phyloP scores from a whole-genome alignment of 768 basidiomycete species.

The Mycena metata region DNA sequence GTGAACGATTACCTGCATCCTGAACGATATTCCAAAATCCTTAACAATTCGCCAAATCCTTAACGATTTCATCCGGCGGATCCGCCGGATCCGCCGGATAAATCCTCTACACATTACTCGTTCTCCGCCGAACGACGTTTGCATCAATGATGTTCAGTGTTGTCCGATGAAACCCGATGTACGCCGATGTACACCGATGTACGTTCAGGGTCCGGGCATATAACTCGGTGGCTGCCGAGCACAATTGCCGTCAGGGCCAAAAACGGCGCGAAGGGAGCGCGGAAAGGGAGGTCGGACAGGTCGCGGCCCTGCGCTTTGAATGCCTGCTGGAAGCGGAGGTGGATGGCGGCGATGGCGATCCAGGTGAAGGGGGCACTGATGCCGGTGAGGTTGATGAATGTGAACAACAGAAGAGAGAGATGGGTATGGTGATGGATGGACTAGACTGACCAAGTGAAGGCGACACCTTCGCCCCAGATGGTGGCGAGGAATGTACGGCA shows the following conservation, averaged over 20 bases:
- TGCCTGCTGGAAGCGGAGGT: slow-evolving; percentile 73
- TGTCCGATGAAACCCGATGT: too few relatives aligned
- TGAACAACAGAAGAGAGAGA: not conserved
- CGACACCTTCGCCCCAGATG: slow-evolving; percentile 68
- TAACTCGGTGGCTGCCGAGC: too few relatives aligned
- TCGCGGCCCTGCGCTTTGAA: slow-evolving; percentile 66
- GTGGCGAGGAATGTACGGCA: slow-evolving; percentile 69
- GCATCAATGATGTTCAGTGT: too few relatives aligned
- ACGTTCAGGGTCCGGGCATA: too few relatives aligned
- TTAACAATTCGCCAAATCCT: too few relatives aligned
- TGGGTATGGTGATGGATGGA: not conserved
- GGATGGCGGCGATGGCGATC: slow-evolving; percentile 68
- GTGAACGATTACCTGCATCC: too few relatives aligned
- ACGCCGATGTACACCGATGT: too few relatives aligned
- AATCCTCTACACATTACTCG: too few relatives aligned
- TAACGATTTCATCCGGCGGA: too few relatives aligned
- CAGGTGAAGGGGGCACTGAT: slow-evolving; percentile 78
- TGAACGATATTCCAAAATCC: too few relatives aligned
- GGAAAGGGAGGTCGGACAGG: slow-evolving; percentile 69
- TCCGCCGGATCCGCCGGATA: too few relatives aligned
- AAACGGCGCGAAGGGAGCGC: slow-evolving; percentile 67
- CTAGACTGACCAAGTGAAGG: slow-evolving; percentile 66
- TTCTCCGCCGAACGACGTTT: too few relatives aligned
- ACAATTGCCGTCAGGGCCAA: slow-evolving; percentile 65
- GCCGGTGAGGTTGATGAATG: slow-evolving; percentile 71